Percentiles rank a stretch among this genome's conserved stretches.
Conservation (phyloP, 352 stramenopile species). For the Blastocystis sp. region DNA sequence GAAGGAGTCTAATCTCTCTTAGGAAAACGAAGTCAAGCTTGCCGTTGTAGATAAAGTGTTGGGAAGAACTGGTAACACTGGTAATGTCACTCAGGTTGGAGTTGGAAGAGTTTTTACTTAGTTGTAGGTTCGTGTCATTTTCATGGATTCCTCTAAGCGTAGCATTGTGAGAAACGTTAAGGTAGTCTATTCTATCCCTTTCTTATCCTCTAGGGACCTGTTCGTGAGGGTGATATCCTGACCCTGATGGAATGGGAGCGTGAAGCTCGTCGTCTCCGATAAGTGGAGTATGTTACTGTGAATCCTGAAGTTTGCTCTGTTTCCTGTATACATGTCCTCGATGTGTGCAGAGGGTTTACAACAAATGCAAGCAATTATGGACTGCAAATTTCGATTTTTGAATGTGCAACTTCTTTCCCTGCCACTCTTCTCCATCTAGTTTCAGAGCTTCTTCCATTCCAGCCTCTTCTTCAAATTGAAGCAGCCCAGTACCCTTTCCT, state of each 20-base stretch:
- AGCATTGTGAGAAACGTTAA: constrained; percentile 99
- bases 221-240: constrained; percentile 87
- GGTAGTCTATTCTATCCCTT: constrained; percentile 65
- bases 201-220: constrained; percentile 48
- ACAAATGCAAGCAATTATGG: background rate
- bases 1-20: background rate
- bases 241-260: constrained; percentile 99
- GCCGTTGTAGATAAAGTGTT: constrained; percentile 97
- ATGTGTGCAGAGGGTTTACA: background rate
- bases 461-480: background rate
- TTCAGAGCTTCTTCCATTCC: background rate
- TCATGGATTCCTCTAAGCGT: constrained; percentile 95
- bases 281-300: constrained; percentile 67
- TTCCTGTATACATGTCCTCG: background rate
- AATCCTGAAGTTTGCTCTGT: constrained; percentile 19
- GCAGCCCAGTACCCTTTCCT: constrained; percentile 22
- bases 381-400: constrained; percentile 36
- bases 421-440: constrained; percentile 11
- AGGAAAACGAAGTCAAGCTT: constrained; percentile 81
- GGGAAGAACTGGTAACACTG: constrained; percentile 97
- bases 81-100: constrained; percentile 93
- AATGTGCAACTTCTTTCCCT: background rate
- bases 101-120: background rate
- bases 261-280: constrained; percentile 94
- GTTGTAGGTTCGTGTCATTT: constrained; percentile 85